A percentile compares a stretch with the other conserved stretches of the same genome.
phyloP scores from a whole-genome alignment of 768 basidiomycete species.

The Leccinum olivaceopallidum region DNA sequence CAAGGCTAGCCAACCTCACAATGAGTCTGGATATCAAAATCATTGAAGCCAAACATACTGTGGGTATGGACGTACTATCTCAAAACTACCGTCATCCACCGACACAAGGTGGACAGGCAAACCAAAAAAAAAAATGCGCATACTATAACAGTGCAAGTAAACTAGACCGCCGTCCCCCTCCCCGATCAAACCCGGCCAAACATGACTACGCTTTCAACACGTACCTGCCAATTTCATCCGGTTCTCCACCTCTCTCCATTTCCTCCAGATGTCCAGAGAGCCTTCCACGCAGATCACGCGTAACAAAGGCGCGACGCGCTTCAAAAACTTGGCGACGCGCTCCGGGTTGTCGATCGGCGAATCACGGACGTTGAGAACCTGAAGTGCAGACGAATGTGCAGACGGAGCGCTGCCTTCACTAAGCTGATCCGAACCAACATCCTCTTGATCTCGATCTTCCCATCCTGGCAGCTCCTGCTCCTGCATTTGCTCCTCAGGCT shows the following conservation, averaged over 20 bases:
- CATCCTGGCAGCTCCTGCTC: not conserved
- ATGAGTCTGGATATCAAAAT: not conserved
- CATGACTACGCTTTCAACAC: not conserved
- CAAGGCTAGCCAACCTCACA: not conserved
- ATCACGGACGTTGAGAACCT: slow-evolving; percentile 30
- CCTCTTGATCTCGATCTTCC: not conserved
- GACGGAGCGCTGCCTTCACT: not conserved
- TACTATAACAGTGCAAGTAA: slow-evolving; percentile 7
- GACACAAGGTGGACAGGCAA: not conserved
- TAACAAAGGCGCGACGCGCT: slow-evolving; percentile 24
- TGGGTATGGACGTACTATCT: not conserved
- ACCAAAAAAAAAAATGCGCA: not conserved
- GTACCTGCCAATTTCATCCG: slow-evolving; percentile 16
- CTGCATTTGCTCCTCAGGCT: not conserved
- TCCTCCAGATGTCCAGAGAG: slow-evolving; percentile 30
- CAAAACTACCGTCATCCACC: not conserved
- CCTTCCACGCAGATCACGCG: slow-evolving; percentile 28
- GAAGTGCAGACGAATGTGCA: slow-evolving; percentile 11
- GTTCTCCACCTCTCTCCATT: slow-evolving; percentile 29
- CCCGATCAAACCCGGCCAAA: too few relatives aligned
- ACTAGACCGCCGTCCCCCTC: not conserved
- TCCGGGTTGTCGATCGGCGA: slow-evolving; percentile 28
- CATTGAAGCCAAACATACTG: not conserved
- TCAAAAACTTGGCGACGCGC: slow-evolving; percentile 28
- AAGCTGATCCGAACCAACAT: not conserved